Base-by-base conservation (phyloP, 75 land plant species). In the Cryptomeria japonica region DNA sequence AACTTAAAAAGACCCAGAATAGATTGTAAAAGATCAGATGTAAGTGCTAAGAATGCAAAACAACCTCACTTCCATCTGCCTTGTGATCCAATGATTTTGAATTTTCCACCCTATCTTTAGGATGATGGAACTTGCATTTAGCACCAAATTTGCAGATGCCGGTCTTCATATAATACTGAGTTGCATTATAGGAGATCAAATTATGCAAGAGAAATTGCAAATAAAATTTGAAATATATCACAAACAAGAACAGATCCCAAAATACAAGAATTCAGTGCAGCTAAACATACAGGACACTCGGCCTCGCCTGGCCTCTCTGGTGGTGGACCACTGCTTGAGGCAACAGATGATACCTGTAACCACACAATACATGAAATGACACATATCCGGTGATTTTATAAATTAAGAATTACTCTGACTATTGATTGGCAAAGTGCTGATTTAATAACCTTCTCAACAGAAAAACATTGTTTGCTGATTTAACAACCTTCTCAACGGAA, bases 251-350 rank as follows among this genome's bases (percentile, higher is more conserved):
- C 28, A 80, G 19, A 8, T 5, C 2, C 47, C 41, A 85, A 46
- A 84, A 49, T 51, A 31, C 56, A 49, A 84, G 56, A 9, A 34
- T 46, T 3, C 12, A 18, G 5, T 38, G 16, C 31, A 32, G 64
- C 22, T n/a, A 47, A 51, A 84, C 95, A 93, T 88, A 97, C 99
- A 49, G 99, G 95, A 93, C 99, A 97, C 88, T 96, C 98, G 73
- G 97, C 93, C 84, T 96, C 97, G 86, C 96, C 96, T 41, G 95
- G 95, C 84, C 96, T 93, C 76, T 95, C 96, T 73, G 98, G 99
- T 76, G 96, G 92, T 47, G 87, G 53, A 87, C 92, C 93, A 87
- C 76, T 84, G 14, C 86, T 87, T 12, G 83, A 15, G 36, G 92
- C 85, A 56, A 89, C 64, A 31, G 86, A 64, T 73, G 95, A 91